A percentile compares a stretch with the other conserved stretches of the same genome.
Conservation (phyloP, 352 stramenopile genomes). For the Phytophthora cryptogea region DNA sequence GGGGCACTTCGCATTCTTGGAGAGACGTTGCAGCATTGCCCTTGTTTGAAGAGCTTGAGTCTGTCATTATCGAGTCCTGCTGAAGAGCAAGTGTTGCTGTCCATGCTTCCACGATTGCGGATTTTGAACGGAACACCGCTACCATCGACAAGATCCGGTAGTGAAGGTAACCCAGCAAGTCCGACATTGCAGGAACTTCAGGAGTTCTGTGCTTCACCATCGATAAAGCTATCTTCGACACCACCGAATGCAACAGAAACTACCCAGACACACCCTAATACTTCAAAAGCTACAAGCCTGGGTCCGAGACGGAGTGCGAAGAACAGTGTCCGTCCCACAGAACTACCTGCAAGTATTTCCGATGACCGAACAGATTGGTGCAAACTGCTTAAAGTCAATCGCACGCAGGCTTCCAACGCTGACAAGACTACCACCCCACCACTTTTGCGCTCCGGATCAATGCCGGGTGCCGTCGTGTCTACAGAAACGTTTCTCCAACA, state of each 20-base stretch:
- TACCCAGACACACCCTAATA: background rate
- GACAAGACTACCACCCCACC: background rate
- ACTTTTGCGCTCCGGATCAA: background rate
- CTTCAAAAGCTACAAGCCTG: background rate
- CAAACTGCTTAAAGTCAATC: conserved; percentile 59
- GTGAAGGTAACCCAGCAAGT: conserved; percentile 20
- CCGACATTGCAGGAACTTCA: conserved; percentile 33
- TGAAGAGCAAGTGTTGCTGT: conserved; percentile 59
- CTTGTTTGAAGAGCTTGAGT: conserved; percentile 64
- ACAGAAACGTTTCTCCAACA: conserved; percentile 55
- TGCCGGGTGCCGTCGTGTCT: conserved; percentile 12
- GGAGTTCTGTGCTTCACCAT: conserved; percentile 29
- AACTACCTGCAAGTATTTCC: conserved; percentile 53
- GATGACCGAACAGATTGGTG: conserved; percentile 70
- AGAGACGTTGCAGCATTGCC: conserved; percentile 45
- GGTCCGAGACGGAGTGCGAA: conserved; percentile 15
- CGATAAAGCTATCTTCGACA: conserved; percentile 2
- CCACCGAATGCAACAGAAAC: conserved; percentile 4
- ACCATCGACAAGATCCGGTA: conserved; percentile 17
- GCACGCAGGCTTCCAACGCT: conserved; percentile 12
- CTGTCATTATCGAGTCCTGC: conserved; percentile 54
- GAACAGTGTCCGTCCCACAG: conserved; percentile 53
- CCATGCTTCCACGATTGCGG: conserved; percentile 58
- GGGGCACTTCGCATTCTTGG: conserved; percentile 46
- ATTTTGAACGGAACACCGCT: conserved; percentile 64